Base-by-base conservation (phyloP, 495 filamentous ascomycete species). In the Aspergillus sclerotioniger region DNA sequence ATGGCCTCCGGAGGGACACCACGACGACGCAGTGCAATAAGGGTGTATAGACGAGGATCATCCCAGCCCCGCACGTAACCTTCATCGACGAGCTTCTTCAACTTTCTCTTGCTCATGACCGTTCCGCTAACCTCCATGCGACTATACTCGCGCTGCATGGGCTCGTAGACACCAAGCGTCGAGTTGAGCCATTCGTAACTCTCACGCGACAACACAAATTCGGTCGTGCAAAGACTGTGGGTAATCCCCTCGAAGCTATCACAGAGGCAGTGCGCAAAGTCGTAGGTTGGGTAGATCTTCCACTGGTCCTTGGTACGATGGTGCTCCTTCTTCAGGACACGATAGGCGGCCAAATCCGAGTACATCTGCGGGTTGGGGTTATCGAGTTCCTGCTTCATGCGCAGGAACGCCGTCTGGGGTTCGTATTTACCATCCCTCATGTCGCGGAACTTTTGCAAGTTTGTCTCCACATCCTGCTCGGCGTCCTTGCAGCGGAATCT, bases 341-440 rank as follows among this genome's bases (percentile, higher is more conserved):
- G 82, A 73, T 93, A 96, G 6, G 91, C 91, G 7, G 88, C 84
- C 53, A 92, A 68, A 70, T 79, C 81, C 80, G 72, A 41, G 13
- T 41, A 81, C 86, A 88, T 84, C 71, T 89, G 86, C 2, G 87
- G 86, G 66, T 89, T 89, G 15, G 80, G 80, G 58, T 74, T 78
- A 46, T 75, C 69, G 20, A 63, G 58, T 54, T 79, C 71, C 64
- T 84, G 92, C 72, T 96, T 96, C 92, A 98, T 96, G 53, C 94
- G 87, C 46, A 98, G 74, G 61, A 90, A 91, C 3, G 92, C 94
- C 64, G 91, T 89, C 62, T 87, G 84, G 2, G 94, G 89, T 67
- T 88, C 86, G 71, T 97, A 98, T 69, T 90, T 87, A 20, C 94
- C 95, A 68, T 93, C 91, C 19, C 86, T 78, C 94, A 98, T 98